phyloP scores from a whole-genome alignment of 345 rosid species.

The Arabis hirsuta region DNA sequence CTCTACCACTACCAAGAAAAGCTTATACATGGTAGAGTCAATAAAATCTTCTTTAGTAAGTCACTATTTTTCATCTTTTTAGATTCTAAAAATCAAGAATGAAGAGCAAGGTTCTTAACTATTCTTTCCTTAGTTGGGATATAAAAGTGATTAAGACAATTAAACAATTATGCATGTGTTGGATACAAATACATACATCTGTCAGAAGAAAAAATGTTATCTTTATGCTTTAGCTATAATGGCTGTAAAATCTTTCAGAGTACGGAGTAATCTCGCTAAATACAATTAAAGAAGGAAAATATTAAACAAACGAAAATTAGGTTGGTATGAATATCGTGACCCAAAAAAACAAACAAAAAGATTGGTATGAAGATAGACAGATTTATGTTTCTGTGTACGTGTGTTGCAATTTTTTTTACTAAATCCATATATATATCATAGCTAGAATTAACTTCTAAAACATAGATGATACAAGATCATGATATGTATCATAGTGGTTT shows the following conservation, averaged over 20 bases:
- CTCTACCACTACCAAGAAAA: conserved; percentile 42
- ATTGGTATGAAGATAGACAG: background rate
- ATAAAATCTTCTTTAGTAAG: conserved; percentile 32
- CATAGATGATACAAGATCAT: too few species aligned
- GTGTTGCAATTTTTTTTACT: background rate
- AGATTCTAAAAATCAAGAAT: conserved; percentile 40
- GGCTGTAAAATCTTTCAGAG: background rate
- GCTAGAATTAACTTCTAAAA: background rate
- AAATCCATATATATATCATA: background rate
- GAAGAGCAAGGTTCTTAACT: conserved; percentile 27
- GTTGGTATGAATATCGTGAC: too few species aligned
- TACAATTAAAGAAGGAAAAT: background rate
- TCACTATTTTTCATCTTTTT: conserved; percentile 35
- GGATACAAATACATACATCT: conserved; percentile 1
- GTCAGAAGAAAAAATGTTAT: background rate
- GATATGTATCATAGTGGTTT: too few species aligned
- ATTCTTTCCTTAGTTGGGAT: conserved; percentile 40
- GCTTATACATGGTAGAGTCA: conserved; percentile 36
- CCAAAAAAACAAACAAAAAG: background rate
- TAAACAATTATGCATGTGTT: conserved; percentile 23
- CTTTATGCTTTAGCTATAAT: background rate
- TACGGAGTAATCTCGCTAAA: background rate
- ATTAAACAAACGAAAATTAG: too few species aligned
- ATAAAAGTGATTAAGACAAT: conserved; percentile 38
- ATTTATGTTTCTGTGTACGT: background rate